Evolutionary conservation across 495 filamentous ascomycete species (phyloP), one percentile per base, ranked within the genome.

Genomic region (Talaromyces adpressus): DNA sequence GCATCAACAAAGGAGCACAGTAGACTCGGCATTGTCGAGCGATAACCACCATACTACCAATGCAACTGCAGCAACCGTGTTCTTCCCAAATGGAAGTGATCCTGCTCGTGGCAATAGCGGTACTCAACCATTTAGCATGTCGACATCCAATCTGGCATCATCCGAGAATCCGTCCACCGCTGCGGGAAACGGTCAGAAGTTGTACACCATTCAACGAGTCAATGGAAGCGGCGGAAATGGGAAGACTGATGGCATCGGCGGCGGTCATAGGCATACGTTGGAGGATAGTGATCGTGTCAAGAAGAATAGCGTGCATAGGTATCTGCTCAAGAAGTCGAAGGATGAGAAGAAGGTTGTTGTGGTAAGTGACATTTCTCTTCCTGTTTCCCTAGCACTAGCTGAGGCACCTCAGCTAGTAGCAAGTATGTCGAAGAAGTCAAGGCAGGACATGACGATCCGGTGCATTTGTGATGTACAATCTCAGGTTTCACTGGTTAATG

Each of bases 271-370:
- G 62, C 91, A 96, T 74, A 84, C 83, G 0, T 74, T 96, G 29
- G 85, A 85, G 60, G 89, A 90, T 65, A 93, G 90, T 66, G 91
- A 96, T 72, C 84, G 85, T 56, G 88, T 94, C 27, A 95, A 95
- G 77, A 93, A 91, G 76, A 91, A 90, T 65, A 92, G 86, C 68
- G 85, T 93, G 4, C 81, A 87, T 67, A 81, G 91, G 64, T 82
- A 79, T 69, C 68, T 89, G 49, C 70, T 89, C 57, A 88, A 87
- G 72, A 80, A 82, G 62, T 85, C 86, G 64, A 90, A 87, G 70
- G 87, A 89, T 51, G 81, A 81, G 67, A 89, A 86, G 75, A 90
- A 86, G 70, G 73, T 72, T 12, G 73, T 72, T 11, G 76, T 85
- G 81, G 90, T 92, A 77, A 79, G 85, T 80, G 29, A 61, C 56